These are phyloP conservation scores for Trichothecium sympodiale DNA, from an alignment of 2,329 filamentous ascomycete species.

Conservation along the genomic window DNA sequence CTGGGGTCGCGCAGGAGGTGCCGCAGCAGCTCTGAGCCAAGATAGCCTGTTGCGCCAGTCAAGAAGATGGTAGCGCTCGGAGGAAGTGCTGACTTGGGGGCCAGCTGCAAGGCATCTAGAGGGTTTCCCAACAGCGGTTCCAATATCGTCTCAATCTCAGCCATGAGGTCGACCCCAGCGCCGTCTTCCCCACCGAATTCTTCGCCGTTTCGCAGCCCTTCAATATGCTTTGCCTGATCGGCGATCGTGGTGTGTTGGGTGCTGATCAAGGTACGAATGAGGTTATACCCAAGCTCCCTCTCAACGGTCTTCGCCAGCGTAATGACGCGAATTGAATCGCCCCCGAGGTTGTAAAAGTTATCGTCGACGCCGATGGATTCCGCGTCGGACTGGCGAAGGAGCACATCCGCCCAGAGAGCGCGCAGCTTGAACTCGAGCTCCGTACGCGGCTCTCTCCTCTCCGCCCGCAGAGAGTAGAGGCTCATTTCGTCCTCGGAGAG, in stretches of 20 bases:
- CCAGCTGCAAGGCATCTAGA: not conserved
- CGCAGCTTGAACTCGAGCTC: slow-evolving; percentile 12
- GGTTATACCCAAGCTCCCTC: not conserved
- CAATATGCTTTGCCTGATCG: not conserved
- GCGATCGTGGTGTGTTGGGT: not conserved
- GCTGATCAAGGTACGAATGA: not conserved
- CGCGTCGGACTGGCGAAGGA: not conserved
- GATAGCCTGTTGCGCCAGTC: slow-evolving; percentile 66
- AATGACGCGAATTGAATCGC: slow-evolving; percentile 25
- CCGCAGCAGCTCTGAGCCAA: slow-evolving; percentile 66
- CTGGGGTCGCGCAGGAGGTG: slow-evolving; percentile 52
- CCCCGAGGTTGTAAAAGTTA: slow-evolving; percentile 29
- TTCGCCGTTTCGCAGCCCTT: not conserved
- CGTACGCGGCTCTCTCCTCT: not conserved
- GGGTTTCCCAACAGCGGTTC: not conserved
- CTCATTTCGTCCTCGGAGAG: too few species aligned
- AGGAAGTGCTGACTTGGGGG: not conserved
- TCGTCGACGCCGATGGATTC: slow-evolving; percentile 16
- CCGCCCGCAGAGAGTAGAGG: too few species aligned
- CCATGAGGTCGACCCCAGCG: not conserved
- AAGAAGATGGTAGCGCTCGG: slow-evolving; percentile 53
- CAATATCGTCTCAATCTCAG: not conserved
- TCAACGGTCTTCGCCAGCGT: not conserved
- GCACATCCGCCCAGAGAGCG: slow-evolving; percentile 27
- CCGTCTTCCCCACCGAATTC: not conserved